Percentiles rank a stretch among this genome's conserved stretches.
Evolutionary conservation across 441 rosid species (phyloP).

Genomic region (Syzygium syzygioides): DNA sequence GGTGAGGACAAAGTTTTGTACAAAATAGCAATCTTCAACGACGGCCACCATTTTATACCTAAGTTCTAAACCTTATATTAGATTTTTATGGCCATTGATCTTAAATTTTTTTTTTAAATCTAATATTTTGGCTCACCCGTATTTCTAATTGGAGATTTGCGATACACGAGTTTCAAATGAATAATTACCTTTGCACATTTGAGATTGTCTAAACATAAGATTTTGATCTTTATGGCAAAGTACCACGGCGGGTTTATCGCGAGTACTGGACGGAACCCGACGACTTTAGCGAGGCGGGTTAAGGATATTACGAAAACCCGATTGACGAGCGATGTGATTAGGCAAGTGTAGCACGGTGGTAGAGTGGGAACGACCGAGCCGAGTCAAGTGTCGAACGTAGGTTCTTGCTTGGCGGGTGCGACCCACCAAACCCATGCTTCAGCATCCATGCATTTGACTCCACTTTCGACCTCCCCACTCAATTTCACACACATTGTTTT

Average conservation of each 20-base stretch:
- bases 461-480: background rate
- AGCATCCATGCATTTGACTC: background rate
- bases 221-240: background rate
- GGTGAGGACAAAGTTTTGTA: too few species aligned
- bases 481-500: too few species aligned
- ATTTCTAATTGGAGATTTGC: background rate
- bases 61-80: background rate
- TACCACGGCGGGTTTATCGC: background rate
- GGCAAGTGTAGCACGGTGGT: too few species aligned
- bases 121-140: background rate
- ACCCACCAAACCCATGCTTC: background rate
- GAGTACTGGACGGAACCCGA: background rate
- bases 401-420: background rate
- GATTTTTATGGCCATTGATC: background rate
- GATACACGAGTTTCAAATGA: background rate
- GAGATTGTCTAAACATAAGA: background rate
- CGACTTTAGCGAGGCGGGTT: background rate
- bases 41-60: background rate
- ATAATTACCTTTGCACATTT: background rate
- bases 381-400: background rate
- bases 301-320: background rate
- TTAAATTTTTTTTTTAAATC: background rate
- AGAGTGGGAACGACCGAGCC: too few species aligned
- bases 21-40: background rate
- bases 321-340: too few species aligned